Percentiles rank a stretch among this genome's conserved stretches.
Conservation (phyloP, 345 rosid species). For the Ricinus communis region DNA sequence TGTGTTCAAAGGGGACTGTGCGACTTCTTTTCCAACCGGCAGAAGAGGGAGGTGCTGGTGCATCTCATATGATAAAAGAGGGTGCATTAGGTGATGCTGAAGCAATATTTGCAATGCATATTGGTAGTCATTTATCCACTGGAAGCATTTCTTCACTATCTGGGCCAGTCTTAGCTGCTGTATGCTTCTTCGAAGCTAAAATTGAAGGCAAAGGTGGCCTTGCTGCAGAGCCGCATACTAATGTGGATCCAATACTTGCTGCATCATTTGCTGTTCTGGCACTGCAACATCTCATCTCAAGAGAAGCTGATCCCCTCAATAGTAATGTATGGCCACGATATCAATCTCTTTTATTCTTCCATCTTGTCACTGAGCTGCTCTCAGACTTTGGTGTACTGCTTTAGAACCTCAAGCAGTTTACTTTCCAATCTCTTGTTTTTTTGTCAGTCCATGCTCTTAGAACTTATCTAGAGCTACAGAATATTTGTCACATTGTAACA, state of each 20-base stretch:
- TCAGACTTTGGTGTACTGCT: neutral
- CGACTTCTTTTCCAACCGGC: conserved; percentile 91
- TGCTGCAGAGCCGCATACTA: conserved; percentile 54
- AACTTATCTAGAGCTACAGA: neutral
- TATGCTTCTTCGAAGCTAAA: conserved; percentile 51
- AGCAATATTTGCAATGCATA: conserved; percentile 87
- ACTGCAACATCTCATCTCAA: conserved; percentile 70
- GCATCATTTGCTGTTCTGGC: conserved; percentile 70
- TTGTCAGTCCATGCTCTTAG: neutral
- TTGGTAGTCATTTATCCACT: conserved; percentile 36
- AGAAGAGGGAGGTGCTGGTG: conserved; percentile 95
- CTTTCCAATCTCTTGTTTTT: neutral
- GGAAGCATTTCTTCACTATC: conserved; percentile 56
- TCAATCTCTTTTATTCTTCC: neutral
- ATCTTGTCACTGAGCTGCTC: neutral
- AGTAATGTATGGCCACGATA: conserved; percentile 42
- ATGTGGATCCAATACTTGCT: conserved; percentile 68
- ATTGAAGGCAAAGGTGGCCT: conserved; percentile 57
- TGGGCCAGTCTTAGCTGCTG: conserved; percentile 66
- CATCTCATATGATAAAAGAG: conserved; percentile 71
- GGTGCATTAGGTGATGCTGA: conserved; percentile 86
- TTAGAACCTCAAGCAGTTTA: neutral
- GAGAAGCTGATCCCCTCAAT: conserved; percentile 76
- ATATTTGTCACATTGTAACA: neutral
- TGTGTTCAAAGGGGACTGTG: conserved; percentile 67